Evolutionary conservation across 768 basidiomycete genomes (phyloP).

Genomic region (Suillus sp.): DNA sequence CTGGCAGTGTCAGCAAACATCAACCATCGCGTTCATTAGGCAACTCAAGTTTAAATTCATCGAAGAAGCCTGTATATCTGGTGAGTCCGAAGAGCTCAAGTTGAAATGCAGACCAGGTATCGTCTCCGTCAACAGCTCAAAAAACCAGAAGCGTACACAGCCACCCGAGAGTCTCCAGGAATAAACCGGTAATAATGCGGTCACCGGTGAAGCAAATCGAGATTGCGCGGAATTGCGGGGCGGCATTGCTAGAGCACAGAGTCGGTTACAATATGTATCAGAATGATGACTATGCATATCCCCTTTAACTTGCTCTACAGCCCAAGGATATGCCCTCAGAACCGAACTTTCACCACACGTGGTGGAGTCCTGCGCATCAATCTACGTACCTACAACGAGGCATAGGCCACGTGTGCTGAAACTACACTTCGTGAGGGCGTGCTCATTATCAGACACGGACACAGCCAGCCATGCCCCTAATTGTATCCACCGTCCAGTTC

Average conservation of each 20-base stretch:
- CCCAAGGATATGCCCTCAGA: slow-evolving; percentile 56
- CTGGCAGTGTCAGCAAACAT: too few relatives aligned
- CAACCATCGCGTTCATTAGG: slow-evolving; percentile 39
- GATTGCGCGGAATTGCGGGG: slow-evolving; percentile 54
- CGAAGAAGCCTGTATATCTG: too few relatives aligned
- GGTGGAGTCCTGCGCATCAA: slow-evolving; percentile 52
- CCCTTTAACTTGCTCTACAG: slow-evolving; percentile 27
- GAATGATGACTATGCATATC: not conserved
- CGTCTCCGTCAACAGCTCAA: slow-evolving; percentile 26
- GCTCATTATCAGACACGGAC: slow-evolving; percentile 55
- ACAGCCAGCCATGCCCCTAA: slow-evolving; percentile 45
- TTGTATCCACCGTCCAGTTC: slow-evolving; percentile 9
- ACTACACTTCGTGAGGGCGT: slow-evolving; percentile 54
- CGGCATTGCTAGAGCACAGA: slow-evolving; percentile 48
- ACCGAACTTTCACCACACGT: slow-evolving; percentile 53
- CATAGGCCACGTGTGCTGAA: slow-evolving; percentile 55
- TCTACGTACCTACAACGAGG: slow-evolving; percentile 42
- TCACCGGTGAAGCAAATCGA: slow-evolving; percentile 52
- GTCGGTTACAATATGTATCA: slow-evolving; percentile 42
- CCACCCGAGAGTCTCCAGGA: not conserved
- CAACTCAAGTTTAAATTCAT: too few relatives aligned
- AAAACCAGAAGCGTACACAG: slow-evolving; percentile 19
- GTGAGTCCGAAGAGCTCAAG: slow-evolving; percentile 41
- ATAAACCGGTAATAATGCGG: slow-evolving; percentile 11
- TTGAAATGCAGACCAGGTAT: slow-evolving; percentile 38